Base-by-base conservation (phyloP, 768 basidiomycete genomes). In the Rickenella mellea region DNA sequence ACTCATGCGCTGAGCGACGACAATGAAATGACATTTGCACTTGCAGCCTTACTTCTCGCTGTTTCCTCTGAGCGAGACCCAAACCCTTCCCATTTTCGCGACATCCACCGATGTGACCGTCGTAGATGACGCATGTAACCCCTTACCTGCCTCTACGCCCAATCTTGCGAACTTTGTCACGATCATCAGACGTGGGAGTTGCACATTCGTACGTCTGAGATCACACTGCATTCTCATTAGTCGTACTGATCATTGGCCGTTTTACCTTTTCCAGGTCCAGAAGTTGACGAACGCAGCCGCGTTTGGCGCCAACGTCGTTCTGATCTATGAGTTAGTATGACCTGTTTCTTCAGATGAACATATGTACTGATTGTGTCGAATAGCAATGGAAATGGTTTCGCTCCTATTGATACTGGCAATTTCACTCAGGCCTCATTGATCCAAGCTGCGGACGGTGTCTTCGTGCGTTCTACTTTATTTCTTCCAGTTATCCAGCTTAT, bases 311-410 rank as follows among this genome's bases (percentile, higher is more conserved):
- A 45, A 46, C 19, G 25, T 39, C 22, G 35, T 41, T 15, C 21
- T 51, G 17, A 37, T 51, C 35, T 46, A 48, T 40, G 43, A 49
- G 39, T 41, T 45, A 19, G 48, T 39, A 32, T 40, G 42, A 39
- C 31, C 24, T 27, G 21, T 31, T 29, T 14, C 12, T 39, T 24
- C 30, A 30, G 11, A 40, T 41, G 9, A 48, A 47, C 3, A 37
- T 35, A 10, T 8, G 21, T 22, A 25, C 19, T 19, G 20, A 14
- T 35, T 15, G 20, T 26, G 19, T 28, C n/a, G 15, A 24, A 14
- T 35, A 78, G 74, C 47, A 73, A 76, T 40, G 75, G 71, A 21
- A 61, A 43, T 44, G 72, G 70, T 4, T 71, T 78, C 38, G 42
- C 53, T 30, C 61, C 51, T 5, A 69, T 76, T 43, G 42, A 48